A percentile compares a stretch with the other conserved stretches of the same genome.
Evolutionary conservation across 495 filamentous ascomycete genomes (phyloP).

Genomic region (Xylaria sp.): DNA sequence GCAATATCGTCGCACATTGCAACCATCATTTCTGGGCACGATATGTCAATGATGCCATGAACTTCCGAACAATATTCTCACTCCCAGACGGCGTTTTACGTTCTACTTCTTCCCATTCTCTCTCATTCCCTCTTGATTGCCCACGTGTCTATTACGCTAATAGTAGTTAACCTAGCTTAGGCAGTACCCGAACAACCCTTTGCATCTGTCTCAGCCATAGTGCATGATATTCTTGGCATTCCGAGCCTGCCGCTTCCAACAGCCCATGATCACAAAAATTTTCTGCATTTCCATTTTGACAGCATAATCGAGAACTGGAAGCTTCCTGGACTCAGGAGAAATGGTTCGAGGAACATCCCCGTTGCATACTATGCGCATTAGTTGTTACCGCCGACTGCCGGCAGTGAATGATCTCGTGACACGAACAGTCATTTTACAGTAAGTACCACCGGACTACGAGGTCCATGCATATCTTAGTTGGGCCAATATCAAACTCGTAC

Average conservation of each 20-base stretch:
- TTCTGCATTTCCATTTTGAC: not conserved
- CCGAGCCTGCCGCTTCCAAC: not conserved
- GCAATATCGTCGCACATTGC: not conserved
- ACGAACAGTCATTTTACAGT: not conserved
- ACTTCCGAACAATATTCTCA: not conserved
- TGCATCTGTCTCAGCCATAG: not conserved
- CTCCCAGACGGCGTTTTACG: not conserved
- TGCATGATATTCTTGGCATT: not conserved
- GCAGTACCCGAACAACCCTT: not conserved
- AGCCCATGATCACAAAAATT: not conserved
- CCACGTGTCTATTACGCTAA: slow-evolving; percentile 7
- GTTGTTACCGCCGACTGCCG: not conserved
- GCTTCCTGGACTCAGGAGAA: not conserved
- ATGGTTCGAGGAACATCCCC: not conserved
- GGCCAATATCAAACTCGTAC: not conserved
- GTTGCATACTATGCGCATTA: not conserved
- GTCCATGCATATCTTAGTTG: not conserved
- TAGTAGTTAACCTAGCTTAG: not conserved
- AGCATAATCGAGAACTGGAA: not conserved
- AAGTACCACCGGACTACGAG: not conserved
- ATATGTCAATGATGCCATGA: not conserved
- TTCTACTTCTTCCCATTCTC: not conserved
- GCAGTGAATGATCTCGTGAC: not conserved
- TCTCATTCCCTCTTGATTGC: not conserved
- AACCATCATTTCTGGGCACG: not conserved